These are phyloP conservation scores for Euryodendron excelsum DNA, from an alignment of 148 eudicot species.

Conservation along the genomic window DNA sequence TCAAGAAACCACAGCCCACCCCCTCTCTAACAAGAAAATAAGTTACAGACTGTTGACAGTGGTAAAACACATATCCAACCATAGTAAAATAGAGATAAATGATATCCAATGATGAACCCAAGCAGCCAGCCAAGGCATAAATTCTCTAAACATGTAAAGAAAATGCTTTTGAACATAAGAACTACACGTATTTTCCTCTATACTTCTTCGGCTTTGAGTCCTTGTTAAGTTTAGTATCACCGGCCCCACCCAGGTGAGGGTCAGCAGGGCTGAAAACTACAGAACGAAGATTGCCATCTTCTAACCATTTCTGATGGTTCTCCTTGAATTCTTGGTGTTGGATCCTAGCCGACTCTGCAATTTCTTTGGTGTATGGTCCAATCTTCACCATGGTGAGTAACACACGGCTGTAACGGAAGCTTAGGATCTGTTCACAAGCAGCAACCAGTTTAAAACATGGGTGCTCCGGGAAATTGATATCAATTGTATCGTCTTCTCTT, in stretches of 20 bases:
- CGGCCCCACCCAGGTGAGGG: slow-evolving; percentile 32
- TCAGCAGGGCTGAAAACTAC: slow-evolving; percentile 75
- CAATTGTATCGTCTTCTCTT: slow-evolving; percentile 66
- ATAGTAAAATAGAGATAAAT: no score
- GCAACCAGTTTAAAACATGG: slow-evolving; percentile 88
- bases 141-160: background rate
- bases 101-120: background rate
- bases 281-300: slow-evolving; percentile 92
- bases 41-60: background rate
- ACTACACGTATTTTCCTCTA: slow-evolving; percentile 80
- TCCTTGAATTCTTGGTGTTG: slow-evolving; percentile 74
- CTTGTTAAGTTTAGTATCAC: slow-evolving; percentile 46
- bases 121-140: background rate
- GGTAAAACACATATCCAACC: background rate
- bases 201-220: slow-evolving; percentile 79
- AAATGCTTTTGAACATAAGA: background rate
- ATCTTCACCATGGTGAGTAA: slow-evolving; percentile 91
- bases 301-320: slow-evolving; percentile 89
- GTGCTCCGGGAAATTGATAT: slow-evolving; percentile 80
- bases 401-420: slow-evolving; percentile 83
- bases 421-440: slow-evolving; percentile 83
- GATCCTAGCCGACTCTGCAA: slow-evolving; percentile 46
- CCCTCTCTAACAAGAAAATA: background rate
- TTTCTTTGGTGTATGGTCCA: slow-evolving; percentile 64
- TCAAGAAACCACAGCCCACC: background rate